Evolutionary conservation across 1,284 basidiomycete genomes (phyloP).

Genomic region (Xanthoconium separans): DNA sequence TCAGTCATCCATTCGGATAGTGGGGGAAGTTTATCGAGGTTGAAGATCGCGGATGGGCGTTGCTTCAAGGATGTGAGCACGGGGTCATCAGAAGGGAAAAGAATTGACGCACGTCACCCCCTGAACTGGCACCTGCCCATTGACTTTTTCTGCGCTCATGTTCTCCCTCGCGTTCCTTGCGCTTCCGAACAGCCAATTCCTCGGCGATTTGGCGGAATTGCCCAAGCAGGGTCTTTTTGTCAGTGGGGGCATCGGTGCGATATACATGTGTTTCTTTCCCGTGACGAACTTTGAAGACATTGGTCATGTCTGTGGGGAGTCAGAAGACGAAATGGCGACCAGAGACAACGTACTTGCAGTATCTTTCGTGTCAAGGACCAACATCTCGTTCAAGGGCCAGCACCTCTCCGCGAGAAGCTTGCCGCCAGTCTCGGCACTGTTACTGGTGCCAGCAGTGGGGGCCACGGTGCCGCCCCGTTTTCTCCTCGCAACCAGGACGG

Average conservation of each 20-base stretch:
- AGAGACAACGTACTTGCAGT: conserved; percentile 64
- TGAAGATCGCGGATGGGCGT: conserved; percentile 36
- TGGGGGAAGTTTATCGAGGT: conserved; percentile 43
- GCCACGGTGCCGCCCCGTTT: conserved; percentile 45
- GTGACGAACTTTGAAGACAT: conserved; percentile 94
- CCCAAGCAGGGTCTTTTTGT: conserved; percentile 84
- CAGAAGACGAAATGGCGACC: background rate
- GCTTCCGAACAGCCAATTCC: conserved; percentile 82
- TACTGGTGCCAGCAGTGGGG: conserved; percentile 20
- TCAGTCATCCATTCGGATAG: conserved; percentile 72
- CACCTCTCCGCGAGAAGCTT: conserved; percentile 91
- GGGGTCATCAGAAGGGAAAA: conserved; percentile 18
- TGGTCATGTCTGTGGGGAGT: conserved; percentile 70
- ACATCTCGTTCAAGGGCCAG: conserved; percentile 90
- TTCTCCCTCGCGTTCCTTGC: conserved; percentile 91
- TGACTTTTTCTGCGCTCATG: conserved; percentile 83
- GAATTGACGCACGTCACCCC: conserved; percentile 48
- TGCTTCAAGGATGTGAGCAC: conserved; percentile 23
- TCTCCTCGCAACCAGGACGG: conserved; percentile 81
- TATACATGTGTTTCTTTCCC: conserved; percentile 95
- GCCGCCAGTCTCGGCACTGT: conserved; percentile 41
- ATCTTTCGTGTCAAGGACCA: conserved; percentile 95
- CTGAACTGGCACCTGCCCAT: conserved; percentile 62
- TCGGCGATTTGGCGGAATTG: conserved; percentile 93
- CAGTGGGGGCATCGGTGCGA: conserved; percentile 75